Evolutionary conservation across 768 basidiomycete species (phyloP).

Genomic region (Kwoniella europaea): DNA sequence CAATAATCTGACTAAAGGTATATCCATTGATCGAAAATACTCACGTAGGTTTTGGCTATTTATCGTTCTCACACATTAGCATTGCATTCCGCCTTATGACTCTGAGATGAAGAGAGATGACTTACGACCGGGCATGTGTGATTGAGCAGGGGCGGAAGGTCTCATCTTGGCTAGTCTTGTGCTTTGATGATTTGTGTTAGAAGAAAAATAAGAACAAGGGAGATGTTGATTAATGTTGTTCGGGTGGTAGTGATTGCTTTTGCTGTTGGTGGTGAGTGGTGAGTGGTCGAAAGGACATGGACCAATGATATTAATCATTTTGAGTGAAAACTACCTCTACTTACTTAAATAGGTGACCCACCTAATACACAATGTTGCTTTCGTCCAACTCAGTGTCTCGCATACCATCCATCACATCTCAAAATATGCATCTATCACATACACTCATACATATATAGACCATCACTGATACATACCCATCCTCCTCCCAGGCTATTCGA

Average conservation of each 20-base stretch:
- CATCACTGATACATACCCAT: no score
- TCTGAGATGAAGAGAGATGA: not conserved
- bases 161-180: constrained; percentile 61
- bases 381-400: not conserved
- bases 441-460: no score
- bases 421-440: no score
- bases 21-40: constrained; percentile 53
- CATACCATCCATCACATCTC: no score
- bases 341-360: not conserved
- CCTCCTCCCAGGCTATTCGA: not conserved
- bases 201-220: not conserved
- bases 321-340: not conserved
- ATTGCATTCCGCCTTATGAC: not conserved
- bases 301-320: constrained; percentile 21
- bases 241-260: not conserved
- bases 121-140: constrained; percentile 85
- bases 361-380: not conserved
- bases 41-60: constrained; percentile 79
- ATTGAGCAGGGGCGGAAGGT: constrained; percentile 46
- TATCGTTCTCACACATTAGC: not conserved
- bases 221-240: not conserved
- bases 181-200: not conserved
- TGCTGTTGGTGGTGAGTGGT: not conserved
- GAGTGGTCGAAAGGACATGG: not conserved
- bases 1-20: not conserved